Evolutionary conservation across 2,329 filamentous ascomycete species (phyloP).

Genomic region (Penicillium glabrum): DNA sequence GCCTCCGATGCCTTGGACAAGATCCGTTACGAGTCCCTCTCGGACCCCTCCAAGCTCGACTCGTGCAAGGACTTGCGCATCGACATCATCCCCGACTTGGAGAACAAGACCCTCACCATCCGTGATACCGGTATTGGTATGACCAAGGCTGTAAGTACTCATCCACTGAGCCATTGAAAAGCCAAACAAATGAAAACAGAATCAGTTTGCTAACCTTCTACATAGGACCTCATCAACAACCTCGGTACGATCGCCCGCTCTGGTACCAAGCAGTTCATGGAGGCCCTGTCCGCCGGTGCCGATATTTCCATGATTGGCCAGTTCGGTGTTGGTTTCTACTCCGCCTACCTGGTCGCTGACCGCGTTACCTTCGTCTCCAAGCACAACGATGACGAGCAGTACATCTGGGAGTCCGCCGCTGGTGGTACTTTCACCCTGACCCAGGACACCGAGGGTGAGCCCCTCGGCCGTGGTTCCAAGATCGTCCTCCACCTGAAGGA

Average conservation of each 20-base stretch:
- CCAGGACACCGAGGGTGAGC: conserved; percentile 86
- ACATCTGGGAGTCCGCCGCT: conserved; percentile 97
- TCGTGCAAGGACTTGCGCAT: conserved; percentile 96
- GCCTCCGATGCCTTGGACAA: conserved; percentile 99
- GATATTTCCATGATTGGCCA: conserved; percentile 99
- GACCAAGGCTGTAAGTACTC: conserved; percentile 91
- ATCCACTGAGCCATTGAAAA: not conserved
- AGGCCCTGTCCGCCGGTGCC: conserved; percentile 95
- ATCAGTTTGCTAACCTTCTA: conserved; percentile 6
- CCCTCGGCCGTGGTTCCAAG: conserved; percentile 91
- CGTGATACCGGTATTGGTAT: conserved; percentile 98
- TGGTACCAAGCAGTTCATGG: conserved; percentile 99
- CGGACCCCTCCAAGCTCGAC: conserved; percentile 96
- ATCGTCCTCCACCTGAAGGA: conserved; percentile 99
- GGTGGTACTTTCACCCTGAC: conserved; percentile 95
- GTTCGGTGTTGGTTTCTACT: conserved; percentile 99
- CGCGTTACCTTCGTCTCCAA: conserved; percentile 94
- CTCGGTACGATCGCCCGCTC: conserved; percentile 98
- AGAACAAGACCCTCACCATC: conserved; percentile 95
- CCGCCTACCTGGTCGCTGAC: conserved; percentile 98
- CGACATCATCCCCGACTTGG: conserved; percentile 98
- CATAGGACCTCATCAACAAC: conserved; percentile 98
- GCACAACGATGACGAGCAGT: conserved; percentile 99
- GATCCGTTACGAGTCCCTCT: conserved; percentile 98
- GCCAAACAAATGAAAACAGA: not conserved